These are phyloP conservation scores for Hericium rajendrae DNA, from an alignment of 768 basidiomycete genomes.

Conservation along the genomic window DNA sequence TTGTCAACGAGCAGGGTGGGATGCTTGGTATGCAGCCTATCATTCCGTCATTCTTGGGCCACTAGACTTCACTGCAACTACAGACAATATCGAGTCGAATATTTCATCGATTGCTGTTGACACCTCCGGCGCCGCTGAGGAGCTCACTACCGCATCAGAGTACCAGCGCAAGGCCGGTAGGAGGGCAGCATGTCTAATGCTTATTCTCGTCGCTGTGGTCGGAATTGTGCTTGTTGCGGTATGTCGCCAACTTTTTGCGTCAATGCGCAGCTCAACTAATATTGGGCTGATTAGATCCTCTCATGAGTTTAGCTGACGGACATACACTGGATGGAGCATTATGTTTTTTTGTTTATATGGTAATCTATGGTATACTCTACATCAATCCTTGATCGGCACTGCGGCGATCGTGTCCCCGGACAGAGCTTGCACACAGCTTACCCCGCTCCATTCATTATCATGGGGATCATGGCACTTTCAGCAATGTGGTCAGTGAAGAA, in stretches of 20 bases:
- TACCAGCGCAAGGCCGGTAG: conserved; percentile 93
- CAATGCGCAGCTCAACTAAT: background rate
- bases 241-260: conserved; percentile 27
- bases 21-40: conserved; percentile 71
- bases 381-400: background rate
- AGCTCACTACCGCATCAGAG: conserved; percentile 81
- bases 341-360: background rate
- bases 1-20: conserved; percentile 89
- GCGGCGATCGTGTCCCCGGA: background rate
- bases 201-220: conserved; percentile 79
- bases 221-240: conserved; percentile 90
- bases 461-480: background rate
- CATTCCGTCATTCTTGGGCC: background rate
- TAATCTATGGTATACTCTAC: background rate
- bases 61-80: background rate
- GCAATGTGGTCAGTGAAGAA: background rate
- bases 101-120: conserved; percentile 80
- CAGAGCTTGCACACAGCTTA: no score
- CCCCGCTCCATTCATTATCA: no score
- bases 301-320: background rate
- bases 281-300: background rate
- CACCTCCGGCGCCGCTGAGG: conserved; percentile 73
- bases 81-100: conserved; percentile 94
- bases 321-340: no score
- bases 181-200: conserved; percentile 80